Evolutionary conservation across 352 stramenopile genomes (phyloP), one percentile per base, ranked within the genome.

Genomic region (Vaucheria bursata): DNA sequence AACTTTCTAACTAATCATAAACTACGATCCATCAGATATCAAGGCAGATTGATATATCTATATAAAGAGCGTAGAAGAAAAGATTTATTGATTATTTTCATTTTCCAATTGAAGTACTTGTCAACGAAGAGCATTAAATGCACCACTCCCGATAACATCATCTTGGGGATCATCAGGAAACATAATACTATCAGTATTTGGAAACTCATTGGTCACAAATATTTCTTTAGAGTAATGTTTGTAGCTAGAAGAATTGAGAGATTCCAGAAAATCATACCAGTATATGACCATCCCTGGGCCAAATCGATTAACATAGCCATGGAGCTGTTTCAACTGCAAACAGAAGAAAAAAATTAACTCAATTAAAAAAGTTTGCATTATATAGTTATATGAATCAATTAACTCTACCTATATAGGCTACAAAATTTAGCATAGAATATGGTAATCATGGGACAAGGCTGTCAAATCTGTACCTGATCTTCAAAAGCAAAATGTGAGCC

Each of bases 401-500:
- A n/a, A n/a, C n/a, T n/a, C n/a, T n/a, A n/a, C n/a, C n/a, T n/a
- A n/a, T n/a, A n/a, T n/a, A n/a, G n/a, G n/a, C n/a, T n/a, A n/a
- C n/a, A n/a, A n/a, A n/a, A n/a, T n/a, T n/a, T n/a, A n/a, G n/a
- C n/a, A n/a, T n/a, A n/a, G n/a, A n/a, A n/a, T n/a, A n/a, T n/a
- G n/a, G n/a, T n/a, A n/a, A n/a, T n/a, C n/a, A n/a, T n/a, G n/a
- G n/a, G n/a, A n/a, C n/a, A n/a, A n/a, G n/a, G n/a, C n/a, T n/a
- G n/a, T n/a, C n/a, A n/a, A n/a, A n/a, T n/a, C n/a, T n/a, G n/a
- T 59, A 40, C 37, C 75, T 92, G 88, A 1, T 82, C 88, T 53
- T 92, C 87, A 74, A 92, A 89, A 0, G 88, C 91, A 79, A 91
- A 81, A 64, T 87, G 85, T 77, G 91, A 88, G 35, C 90, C 89